Conservation (phyloP, 208 protist genomes). For the Crithidia acanthocephali region DNA sequence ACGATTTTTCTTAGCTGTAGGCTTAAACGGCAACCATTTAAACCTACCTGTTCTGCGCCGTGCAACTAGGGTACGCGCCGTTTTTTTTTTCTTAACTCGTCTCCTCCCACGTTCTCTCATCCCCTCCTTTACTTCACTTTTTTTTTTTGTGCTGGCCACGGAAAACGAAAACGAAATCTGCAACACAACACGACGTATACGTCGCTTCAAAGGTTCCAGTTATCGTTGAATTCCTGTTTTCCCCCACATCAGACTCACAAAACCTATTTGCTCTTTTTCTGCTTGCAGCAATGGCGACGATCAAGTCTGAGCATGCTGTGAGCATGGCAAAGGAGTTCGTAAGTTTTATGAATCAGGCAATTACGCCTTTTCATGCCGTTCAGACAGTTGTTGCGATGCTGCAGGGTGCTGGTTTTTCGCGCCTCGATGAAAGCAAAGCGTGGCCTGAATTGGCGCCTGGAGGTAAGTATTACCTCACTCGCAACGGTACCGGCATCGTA, state of each 20-base stretch:
- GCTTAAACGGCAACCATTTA: background rate
- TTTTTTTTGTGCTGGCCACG: too few species aligned
- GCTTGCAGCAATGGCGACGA: slow-evolving; percentile 17
- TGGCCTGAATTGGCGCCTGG: slow-evolving; percentile 72
- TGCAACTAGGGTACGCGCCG: too few species aligned
- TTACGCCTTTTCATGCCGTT: slow-evolving; percentile 86
- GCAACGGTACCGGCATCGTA: slow-evolving; percentile 96
- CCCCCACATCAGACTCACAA: too few species aligned
- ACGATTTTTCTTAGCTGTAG: background rate
- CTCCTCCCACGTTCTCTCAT: background rate
- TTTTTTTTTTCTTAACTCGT: slow-evolving; percentile 11
- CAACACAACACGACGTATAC: too few species aligned
- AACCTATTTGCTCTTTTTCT: background rate
- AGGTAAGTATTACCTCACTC: slow-evolving; percentile 97
- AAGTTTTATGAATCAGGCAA: slow-evolving; percentile 64
- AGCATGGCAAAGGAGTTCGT: slow-evolving; percentile 64
- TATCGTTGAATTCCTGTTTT: too few species aligned
- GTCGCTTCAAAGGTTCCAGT: too few species aligned
- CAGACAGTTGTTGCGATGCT: slow-evolving; percentile 55
- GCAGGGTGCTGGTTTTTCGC: slow-evolving; percentile 48
- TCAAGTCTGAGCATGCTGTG: slow-evolving; percentile 33
- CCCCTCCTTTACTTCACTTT: too few species aligned
- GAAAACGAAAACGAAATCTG: too few species aligned
- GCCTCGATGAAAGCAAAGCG: slow-evolving; percentile 60
- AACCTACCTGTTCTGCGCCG: too few species aligned